phyloP scores from a whole-genome alignment of 352 stramenopile species.

The Phytophthora litchii region DNA sequence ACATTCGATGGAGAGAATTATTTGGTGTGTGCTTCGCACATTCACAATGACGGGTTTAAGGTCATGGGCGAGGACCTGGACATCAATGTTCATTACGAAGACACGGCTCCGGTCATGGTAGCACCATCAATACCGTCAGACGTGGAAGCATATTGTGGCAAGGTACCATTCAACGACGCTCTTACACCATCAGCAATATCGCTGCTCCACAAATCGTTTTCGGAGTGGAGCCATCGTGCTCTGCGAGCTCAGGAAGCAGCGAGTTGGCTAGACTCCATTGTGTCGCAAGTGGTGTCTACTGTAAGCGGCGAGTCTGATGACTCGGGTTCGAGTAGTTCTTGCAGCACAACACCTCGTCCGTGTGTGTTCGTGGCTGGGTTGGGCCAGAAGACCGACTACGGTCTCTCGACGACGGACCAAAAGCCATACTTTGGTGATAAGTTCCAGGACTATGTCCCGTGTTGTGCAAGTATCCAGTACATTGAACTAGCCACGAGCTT shows the following conservation, averaged over 20 bases:
- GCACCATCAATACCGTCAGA: slow-evolving; percentile 5
- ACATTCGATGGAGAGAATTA: slow-evolving; percentile 41
- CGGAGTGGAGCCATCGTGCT: slow-evolving; percentile 14
- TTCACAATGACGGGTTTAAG: slow-evolving; percentile 16
- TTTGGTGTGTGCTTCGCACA: slow-evolving; percentile 32
- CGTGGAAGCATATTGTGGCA: slow-evolving; percentile 12
- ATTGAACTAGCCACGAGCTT: slow-evolving; percentile 47
- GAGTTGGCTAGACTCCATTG: slow-evolving; percentile 17
- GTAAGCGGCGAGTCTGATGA: slow-evolving; percentile 1
- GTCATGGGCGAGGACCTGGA: slow-evolving; percentile 29
- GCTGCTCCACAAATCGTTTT: slow-evolving; percentile 12
- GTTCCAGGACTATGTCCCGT: slow-evolving; percentile 51
- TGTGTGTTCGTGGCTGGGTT: slow-evolving; percentile 62
- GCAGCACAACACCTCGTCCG: slow-evolving; percentile 36
- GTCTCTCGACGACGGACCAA: slow-evolving; percentile 20
- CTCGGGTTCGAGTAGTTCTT: slow-evolving; percentile 30
- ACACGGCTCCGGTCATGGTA: slow-evolving; percentile 9
- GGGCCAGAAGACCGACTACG: slow-evolving; percentile 33
- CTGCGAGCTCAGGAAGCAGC: slow-evolving; percentile 19
- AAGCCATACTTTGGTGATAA: slow-evolving; percentile 49
- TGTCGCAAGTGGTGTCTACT: slow-evolving; percentile 6
- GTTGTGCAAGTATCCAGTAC: slow-evolving; percentile 58
- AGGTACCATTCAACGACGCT: slow-evolving; percentile 3
- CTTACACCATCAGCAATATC: slow-evolving; percentile 1
- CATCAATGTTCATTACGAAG: slow-evolving; percentile 30